phyloP scores from a whole-genome alignment of 768 basidiomycete genomes.

The Termitomyces titanicus region DNA sequence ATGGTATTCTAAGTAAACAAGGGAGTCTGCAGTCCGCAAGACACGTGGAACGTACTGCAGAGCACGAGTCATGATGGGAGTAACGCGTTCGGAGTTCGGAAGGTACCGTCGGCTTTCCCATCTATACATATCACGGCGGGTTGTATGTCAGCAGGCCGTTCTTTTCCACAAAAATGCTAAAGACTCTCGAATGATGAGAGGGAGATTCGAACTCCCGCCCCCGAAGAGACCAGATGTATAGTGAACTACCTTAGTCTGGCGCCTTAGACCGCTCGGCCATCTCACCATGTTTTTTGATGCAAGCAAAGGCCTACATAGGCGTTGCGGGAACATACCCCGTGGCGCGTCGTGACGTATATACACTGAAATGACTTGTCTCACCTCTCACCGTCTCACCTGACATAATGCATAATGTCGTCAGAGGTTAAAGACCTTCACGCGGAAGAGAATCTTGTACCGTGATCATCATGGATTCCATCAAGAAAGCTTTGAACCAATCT shows the following conservation, averaged over 20 bases:
- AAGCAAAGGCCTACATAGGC: too few species aligned
- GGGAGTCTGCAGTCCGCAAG: background rate
- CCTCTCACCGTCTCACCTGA: background rate
- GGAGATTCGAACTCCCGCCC: conserved; percentile 14
- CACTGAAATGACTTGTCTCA: background rate
- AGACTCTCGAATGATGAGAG: too few species aligned
- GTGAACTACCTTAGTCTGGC: conserved; percentile 52
- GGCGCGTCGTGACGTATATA: background rate
- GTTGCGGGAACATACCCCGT: too few species aligned
- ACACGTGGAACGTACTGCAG: background rate
- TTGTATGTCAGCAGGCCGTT: too few species aligned
- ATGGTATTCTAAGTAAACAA: conserved; percentile 37
- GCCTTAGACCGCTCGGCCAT: conserved; percentile 77
- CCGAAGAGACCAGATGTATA: conserved; percentile 10
- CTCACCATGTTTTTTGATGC: conserved; percentile 30
- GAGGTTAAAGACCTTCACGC: background rate
- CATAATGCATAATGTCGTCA: background rate
- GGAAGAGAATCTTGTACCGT: background rate
- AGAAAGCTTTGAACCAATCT: background rate
- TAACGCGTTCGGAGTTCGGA: background rate
- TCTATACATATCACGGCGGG: too few species aligned
- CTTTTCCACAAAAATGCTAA: too few species aligned
- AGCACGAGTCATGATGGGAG: background rate
- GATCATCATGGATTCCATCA: background rate
- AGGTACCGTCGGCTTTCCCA: too few species aligned